Conservation (phyloP, 2,329 filamentous ascomycete genomes). For the Nigrospora osmanthi region DNA sequence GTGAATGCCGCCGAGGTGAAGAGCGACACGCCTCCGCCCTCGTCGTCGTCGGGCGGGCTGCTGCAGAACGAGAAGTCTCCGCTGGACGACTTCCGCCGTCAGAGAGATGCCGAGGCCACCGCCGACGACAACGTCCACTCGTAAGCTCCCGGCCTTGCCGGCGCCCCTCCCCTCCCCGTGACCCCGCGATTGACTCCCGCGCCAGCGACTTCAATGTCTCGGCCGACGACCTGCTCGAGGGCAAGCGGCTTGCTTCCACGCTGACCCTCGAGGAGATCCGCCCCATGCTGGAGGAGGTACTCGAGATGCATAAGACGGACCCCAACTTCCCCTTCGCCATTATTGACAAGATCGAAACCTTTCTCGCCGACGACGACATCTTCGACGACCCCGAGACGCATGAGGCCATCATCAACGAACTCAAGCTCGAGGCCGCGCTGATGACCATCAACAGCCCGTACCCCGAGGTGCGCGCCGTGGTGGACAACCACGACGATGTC, state of each 20-base stretch:
- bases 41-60: too few species aligned
- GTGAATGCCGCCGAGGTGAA: too few species aligned
- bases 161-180: too few species aligned
- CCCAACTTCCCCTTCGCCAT: constrained; percentile 37
- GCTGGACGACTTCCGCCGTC: too few species aligned
- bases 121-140: too few species aligned
- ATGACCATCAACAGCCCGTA: constrained; percentile 27
- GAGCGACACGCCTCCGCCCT: too few species aligned
- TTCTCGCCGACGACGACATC: constrained; percentile 20
- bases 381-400: constrained; percentile 28
- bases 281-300: constrained; percentile 26
- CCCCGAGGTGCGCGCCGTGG: constrained; percentile 35
- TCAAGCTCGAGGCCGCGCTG: constrained; percentile 24
- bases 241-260: constrained; percentile 11
- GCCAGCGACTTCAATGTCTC: constrained; percentile 15
- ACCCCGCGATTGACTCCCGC: too few species aligned
- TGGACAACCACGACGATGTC: constrained; percentile 30
- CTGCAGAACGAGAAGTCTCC: too few species aligned
- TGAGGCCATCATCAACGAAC: constrained; percentile 20
- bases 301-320: constrained; percentile 33
- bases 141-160: too few species aligned
- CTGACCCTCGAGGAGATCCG: constrained; percentile 14
- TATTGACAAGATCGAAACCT: constrained; percentile 30
- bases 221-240: constrained; percentile 14
- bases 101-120: too few species aligned